A percentile compares a stretch with the other conserved stretches of the same genome.
Evolutionary conservation across 805 yeast genomes (phyloP).

Genomic region (Lachancea cidri): DNA sequence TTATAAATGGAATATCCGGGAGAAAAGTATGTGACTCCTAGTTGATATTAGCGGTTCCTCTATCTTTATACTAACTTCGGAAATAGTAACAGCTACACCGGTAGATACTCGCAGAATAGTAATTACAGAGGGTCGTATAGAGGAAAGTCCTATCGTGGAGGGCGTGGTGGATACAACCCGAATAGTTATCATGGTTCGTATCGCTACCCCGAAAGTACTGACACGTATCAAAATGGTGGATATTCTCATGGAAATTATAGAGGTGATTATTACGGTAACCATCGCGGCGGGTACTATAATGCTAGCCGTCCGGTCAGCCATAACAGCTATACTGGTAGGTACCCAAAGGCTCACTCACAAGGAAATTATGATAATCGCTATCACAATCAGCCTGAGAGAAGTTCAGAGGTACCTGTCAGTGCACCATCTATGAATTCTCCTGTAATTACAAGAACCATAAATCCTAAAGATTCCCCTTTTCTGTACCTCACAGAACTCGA

Average conservation of each 20-base stretch:
- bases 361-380: not conserved
- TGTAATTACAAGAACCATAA: constrained; percentile 6
- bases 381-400: not conserved
- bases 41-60: not conserved
- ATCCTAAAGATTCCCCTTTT: constrained; percentile 19
- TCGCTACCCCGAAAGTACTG: constrained; percentile 4
- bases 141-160: constrained; percentile 6
- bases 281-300: not conserved
- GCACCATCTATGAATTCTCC: not conserved
- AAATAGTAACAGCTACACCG: constrained; percentile 1
- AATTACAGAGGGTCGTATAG: constrained; percentile 6
- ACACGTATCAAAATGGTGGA: constrained; percentile 1
- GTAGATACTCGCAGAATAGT: constrained; percentile 3
- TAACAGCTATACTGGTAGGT: not conserved
- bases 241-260: constrained; percentile 9
- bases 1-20: constrained; percentile 4
- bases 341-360: not conserved
- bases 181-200: not conserved
- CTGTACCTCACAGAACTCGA: constrained; percentile 20
- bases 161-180: constrained; percentile 7
- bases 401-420: not conserved
- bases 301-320: not conserved
- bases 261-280: constrained; percentile 10
- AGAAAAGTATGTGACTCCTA: constrained; percentile 3
- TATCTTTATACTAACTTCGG: not conserved